phyloP scores from a whole-genome alignment of 768 basidiomycete genomes.

The Boletus insuetus region DNA sequence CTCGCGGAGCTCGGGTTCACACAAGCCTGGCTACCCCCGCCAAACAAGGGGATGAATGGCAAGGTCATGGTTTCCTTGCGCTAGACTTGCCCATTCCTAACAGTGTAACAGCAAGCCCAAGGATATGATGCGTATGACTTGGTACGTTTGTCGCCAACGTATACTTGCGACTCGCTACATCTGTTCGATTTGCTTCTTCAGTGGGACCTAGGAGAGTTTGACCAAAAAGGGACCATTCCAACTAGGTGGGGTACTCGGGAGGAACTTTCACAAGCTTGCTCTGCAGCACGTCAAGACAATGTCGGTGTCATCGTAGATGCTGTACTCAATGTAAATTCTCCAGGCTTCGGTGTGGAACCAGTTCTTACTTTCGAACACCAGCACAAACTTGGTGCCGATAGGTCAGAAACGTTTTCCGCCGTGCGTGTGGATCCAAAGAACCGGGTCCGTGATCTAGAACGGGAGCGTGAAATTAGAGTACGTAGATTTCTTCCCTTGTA shows the following conservation, averaged over 20 bases:
- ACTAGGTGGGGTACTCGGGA: slow-evolving; percentile 90
- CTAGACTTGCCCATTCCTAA: slow-evolving; percentile 8
- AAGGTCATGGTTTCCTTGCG: slow-evolving; percentile 36
- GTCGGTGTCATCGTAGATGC: slow-evolving; percentile 84
- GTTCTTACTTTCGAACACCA: slow-evolving; percentile 27
- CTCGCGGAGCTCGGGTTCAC: slow-evolving; percentile 71
- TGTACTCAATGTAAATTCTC: slow-evolving; percentile 70
- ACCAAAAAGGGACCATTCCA: slow-evolving; percentile 64
- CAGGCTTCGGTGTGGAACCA: not conserved
- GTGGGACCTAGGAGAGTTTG: slow-evolving; percentile 89
- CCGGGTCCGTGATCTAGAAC: slow-evolving; percentile 58
- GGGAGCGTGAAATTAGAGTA: slow-evolving; percentile 66
- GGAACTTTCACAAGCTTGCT: slow-evolving; percentile 69
- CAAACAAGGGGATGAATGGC: slow-evolving; percentile 66
- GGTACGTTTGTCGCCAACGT: slow-evolving; percentile 38
- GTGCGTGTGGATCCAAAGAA: slow-evolving; percentile 70
- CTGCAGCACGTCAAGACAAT: slow-evolving; percentile 61
- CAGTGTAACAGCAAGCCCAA: slow-evolving; percentile 50
- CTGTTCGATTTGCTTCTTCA: slow-evolving; percentile 24
- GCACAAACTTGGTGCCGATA: slow-evolving; percentile 87
- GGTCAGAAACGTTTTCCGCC: slow-evolving; percentile 63
- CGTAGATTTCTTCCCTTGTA: slow-evolving; percentile 4
- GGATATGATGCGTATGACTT: slow-evolving; percentile 88
- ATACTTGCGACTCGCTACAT: not conserved
- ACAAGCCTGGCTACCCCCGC: slow-evolving; percentile 81